A percentile compares a stretch with the other conserved stretches of the same genome.
Conservation (phyloP, 2,329 filamentous ascomycete genomes). For the Ploettnerulaceae sp. region DNA sequence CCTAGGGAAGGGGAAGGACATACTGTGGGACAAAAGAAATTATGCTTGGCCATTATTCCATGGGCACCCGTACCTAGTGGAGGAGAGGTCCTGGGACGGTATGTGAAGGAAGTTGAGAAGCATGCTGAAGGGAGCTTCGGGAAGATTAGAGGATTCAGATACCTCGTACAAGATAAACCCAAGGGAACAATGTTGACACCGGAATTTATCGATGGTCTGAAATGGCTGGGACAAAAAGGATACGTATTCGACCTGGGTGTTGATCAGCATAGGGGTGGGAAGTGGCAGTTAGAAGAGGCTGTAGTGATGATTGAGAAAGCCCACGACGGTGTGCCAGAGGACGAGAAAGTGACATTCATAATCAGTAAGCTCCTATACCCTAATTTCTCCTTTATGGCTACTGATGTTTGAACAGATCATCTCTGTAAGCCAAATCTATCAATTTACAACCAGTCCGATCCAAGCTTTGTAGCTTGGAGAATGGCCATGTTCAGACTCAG, state of each 20-base stretch:
- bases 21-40: slow-evolving; percentile 42
- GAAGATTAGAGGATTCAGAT: slow-evolving; percentile 74
- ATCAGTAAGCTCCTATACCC: slow-evolving; percentile 27
- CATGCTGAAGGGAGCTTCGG: slow-evolving; percentile 57
- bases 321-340: slow-evolving; percentile 54
- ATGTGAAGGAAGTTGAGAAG: slow-evolving; percentile 57
- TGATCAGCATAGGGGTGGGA: slow-evolving; percentile 71
- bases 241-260: slow-evolving; percentile 79
- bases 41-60: slow-evolving; percentile 67
- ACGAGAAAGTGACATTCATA: slow-evolving; percentile 44
- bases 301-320: slow-evolving; percentile 65
- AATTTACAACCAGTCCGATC: slow-evolving; percentile 48
- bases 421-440: slow-evolving; percentile 81
- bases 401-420: slow-evolving; percentile 55
- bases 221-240: slow-evolving; percentile 57
- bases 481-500: slow-evolving; percentile 63
- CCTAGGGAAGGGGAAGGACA: slow-evolving; percentile 56
- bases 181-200: slow-evolving; percentile 57
- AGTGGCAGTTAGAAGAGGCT: slow-evolving; percentile 67
- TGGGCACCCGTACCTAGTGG: slow-evolving; percentile 81
- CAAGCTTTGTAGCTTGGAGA: slow-evolving; percentile 61
- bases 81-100: slow-evolving; percentile 53
- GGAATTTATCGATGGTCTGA: slow-evolving; percentile 61
- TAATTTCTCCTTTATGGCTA: background rate
- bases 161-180: slow-evolving; percentile 74